Base-by-base conservation (phyloP, 1,139 yeast species). In the Kluyveromyces sp. region DNA sequence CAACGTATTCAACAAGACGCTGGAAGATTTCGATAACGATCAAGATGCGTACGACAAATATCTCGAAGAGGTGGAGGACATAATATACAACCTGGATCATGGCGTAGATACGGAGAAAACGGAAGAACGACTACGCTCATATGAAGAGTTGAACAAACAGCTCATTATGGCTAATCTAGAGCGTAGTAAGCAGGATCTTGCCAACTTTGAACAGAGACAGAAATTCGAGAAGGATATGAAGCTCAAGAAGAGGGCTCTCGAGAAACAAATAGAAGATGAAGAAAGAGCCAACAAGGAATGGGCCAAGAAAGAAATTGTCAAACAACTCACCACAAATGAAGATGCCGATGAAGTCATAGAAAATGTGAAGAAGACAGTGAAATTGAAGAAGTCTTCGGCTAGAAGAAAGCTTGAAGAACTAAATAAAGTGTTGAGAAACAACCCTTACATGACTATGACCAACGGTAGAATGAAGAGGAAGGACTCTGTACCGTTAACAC, bases 21-120 rank as follows among this genome's bases (percentile, higher is more conserved):
- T 79, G 51, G 82, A 78, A 41, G 95, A 88, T 57, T 92, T 92
- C 57, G 70, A 64, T n/a, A 69, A 61, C 2, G 60, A 70, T 15
- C 65, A 83, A 26, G 70, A 71, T 9, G 82, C 71, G 29, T 89
- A 72, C 64, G 88, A 94, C 59, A 70, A 69, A 52, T 92, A 92
- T 58, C 67, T 92, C 46, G 98, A 92, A 57, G 79, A 80, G 48
- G 76, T 89, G 11, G 99, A 92, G 61, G 80, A 77, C 45, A 77
- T 85, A 13, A 79, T 92, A 0, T 88, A 80, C 66, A 87, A 87
- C 50, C 65, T 92, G 46, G 78, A 77, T 44, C 77, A 85, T 55
- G 78, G 79, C 16, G 70, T 83, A 1, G 89, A 87, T 53, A 75
- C 75, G 11, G 89, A 79, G 47, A 73, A 71, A 40, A 88, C 95